These are phyloP conservation scores for Podaxis pistillaris DNA, from an alignment of 768 basidiomycete genomes.

Conservation along the genomic window DNA sequence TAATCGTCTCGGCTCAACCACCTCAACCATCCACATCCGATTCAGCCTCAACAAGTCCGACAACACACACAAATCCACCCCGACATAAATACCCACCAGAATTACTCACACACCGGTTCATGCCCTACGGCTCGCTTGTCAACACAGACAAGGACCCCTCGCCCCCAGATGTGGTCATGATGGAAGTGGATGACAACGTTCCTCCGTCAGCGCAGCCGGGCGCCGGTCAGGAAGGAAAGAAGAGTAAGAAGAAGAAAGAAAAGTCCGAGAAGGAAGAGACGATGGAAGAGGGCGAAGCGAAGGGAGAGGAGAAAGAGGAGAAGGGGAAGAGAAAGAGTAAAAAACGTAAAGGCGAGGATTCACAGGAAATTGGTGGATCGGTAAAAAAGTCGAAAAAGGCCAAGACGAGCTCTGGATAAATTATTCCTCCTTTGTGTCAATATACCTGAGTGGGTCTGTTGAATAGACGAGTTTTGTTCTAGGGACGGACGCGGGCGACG, in stretches of 20 bases:
- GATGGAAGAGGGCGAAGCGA: constrained; percentile 25
- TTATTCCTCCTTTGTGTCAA: not conserved
- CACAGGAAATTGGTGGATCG: constrained; percentile 17
- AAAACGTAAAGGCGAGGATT: constrained; percentile 41
- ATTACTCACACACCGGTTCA: constrained; percentile 59
- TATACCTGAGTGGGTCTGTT: not conserved
- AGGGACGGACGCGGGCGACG: not conserved
- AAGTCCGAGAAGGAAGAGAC: constrained; percentile 11
- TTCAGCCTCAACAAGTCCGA: constrained; percentile 19
- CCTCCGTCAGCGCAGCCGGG: not conserved
- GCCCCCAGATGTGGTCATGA: constrained; percentile 13
- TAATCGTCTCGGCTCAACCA: constrained; percentile 56
- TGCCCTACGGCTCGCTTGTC: constrained; percentile 56
- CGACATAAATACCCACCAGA: constrained; percentile 59
- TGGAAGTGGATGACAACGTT: constrained; percentile 7
- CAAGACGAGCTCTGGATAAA: constrained; percentile 16
- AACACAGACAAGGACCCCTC: constrained; percentile 7
- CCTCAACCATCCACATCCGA: constrained; percentile 31
- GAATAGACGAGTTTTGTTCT: not conserved
- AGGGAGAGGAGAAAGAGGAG: constrained; percentile 22
- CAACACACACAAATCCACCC: constrained; percentile 47
- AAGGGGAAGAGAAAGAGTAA: constrained; percentile 44
- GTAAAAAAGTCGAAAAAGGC: constrained; percentile 44
- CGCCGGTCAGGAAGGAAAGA: not conserved
- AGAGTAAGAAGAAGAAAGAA: constrained; percentile 14